A percentile compares a stretch with the other conserved stretches of the same genome.
Conservation (phyloP, 768 basidiomycete genomes). For the Tricholoma bakamatsutake region DNA sequence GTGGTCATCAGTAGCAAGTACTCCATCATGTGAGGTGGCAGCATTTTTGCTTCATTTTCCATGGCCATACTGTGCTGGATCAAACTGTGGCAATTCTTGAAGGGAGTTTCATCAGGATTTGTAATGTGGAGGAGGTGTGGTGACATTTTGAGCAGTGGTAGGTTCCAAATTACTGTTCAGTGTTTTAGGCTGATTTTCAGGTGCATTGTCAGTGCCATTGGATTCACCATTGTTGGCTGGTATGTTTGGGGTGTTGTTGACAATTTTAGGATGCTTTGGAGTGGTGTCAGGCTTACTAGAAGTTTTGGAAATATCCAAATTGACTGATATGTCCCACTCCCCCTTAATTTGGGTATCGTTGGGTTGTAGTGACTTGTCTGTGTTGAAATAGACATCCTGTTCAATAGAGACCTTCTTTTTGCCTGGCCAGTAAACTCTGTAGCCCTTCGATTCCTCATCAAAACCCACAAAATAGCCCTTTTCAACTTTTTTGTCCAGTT, state of each 20-base stretch:
- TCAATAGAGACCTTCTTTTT: neutral
- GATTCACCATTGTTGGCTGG: neutral
- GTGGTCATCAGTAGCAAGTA: too few species aligned
- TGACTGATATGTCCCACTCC: neutral
- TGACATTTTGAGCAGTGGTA: too few species aligned
- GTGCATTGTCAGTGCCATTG: neutral
- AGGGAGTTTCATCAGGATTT: too few species aligned
- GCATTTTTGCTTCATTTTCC: too few species aligned
- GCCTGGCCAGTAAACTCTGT: too few species aligned
- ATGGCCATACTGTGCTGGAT: neutral
- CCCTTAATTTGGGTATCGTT: neutral
- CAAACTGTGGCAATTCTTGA: neutral
- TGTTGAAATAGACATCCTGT: conserved; percentile 8
- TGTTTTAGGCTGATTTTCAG: neutral
- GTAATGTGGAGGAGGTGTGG: too few species aligned
- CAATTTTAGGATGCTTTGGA: too few species aligned
- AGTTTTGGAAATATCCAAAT: neutral
- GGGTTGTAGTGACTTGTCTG: conserved; percentile 3
- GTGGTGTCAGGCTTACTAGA: neutral
- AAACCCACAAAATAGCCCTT: too few species aligned
- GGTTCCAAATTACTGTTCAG: too few species aligned
- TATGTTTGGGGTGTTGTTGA: neutral
- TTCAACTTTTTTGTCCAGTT: too few species aligned
- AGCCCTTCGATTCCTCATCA: conserved; percentile 1
- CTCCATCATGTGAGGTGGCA: too few species aligned